phyloP scores from a whole-genome alignment of 192 early-diverging fungal species.

The Podila verticillata region DNA sequence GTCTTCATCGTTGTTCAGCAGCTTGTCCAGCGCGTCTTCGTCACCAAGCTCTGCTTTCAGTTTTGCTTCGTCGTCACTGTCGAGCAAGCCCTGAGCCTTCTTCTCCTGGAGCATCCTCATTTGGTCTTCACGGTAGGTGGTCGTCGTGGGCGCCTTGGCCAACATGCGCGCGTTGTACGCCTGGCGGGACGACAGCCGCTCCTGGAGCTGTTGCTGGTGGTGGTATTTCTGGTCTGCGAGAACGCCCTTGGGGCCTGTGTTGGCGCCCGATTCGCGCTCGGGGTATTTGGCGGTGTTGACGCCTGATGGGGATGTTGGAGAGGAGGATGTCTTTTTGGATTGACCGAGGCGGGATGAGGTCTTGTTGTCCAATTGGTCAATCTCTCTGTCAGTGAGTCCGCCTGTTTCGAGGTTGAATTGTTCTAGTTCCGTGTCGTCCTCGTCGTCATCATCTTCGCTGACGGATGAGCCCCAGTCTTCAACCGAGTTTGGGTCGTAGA shows the following conservation, averaged over 20 bases:
- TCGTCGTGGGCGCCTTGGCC: constrained; percentile 57
- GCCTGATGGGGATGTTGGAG: background rate
- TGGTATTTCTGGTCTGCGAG: constrained; percentile 63
- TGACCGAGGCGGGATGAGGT: constrained; percentile 24
- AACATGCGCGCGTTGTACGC: constrained; percentile 58
- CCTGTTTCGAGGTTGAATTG: constrained; percentile 33
- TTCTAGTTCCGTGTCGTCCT: background rate
- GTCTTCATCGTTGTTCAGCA: constrained; percentile 43
- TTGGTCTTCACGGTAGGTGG: constrained; percentile 57
- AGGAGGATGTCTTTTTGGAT: too few species aligned
- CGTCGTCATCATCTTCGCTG: constrained; percentile 18
- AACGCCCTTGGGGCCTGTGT: constrained; percentile 69
- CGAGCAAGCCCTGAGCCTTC: constrained; percentile 19
- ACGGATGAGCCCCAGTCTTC: constrained; percentile 26
- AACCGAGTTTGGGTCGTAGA: constrained; percentile 16
- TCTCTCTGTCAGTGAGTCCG: constrained; percentile 27
- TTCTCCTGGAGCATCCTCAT: constrained; percentile 16
- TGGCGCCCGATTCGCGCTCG: constrained; percentile 43
- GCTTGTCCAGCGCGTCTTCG: constrained; percentile 30
- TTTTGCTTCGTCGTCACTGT: constrained; percentile 14
- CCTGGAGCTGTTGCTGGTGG: constrained; percentile 41
- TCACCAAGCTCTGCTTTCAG: background rate
- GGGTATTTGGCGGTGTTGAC: constrained; percentile 19
- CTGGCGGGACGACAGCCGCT: constrained; percentile 21
- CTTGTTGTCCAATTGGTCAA: constrained; percentile 34